Evolutionary conservation across 2,329 filamentous ascomycete genomes (phyloP), one percentile per base, ranked within the genome.

Genomic region (Cladosporium oxysporum): DNA sequence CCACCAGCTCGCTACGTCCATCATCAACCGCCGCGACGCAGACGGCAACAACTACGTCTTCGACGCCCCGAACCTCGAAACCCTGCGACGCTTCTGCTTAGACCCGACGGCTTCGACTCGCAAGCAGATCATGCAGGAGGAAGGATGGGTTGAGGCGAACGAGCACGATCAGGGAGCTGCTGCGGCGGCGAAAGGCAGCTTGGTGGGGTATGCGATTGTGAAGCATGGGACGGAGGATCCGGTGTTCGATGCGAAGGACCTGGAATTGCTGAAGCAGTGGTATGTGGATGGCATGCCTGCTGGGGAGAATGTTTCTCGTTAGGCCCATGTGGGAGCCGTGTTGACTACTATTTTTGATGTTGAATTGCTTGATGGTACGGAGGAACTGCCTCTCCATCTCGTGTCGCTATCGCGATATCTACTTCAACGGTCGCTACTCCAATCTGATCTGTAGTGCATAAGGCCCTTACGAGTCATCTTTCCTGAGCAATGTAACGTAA

Each of bases 251-350:
- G 63, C 64, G 53, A 55, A 60, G 12, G 64, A 68, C 58, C 14
- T 66, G 14, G 66, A 66, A 23, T 60, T 68, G 66, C 26, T 68
- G 58, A 66, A 52, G 64, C 52, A 55, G n/a, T 68, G 66, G 66
- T 62, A 64, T 62, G 60, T 60, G 29, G 28, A 44, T 31, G 66
- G 66, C 0, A 68, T 64, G 66, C 63, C 63, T 52, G 5, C 14
- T 52, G 49, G 49, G 16, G 12, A 7, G 2, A 16, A 29, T 3
- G 49, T 29, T 5, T 3, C 16, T 1, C 49, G 49, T 8, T 52
- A 52, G 44, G 44, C n/a, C 4, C 21, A 7, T 14, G 44, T 47
- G 12, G 12, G 7, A 35, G 33, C 33, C 11, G 8, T 12, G 11
- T 35, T 35, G 11, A 12, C 10, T 10, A 12, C 33, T 1, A 35